Conservation (phyloP, 2,329 filamentous ascomycete genomes). For the Trichoderma arundinaceum region DNA sequence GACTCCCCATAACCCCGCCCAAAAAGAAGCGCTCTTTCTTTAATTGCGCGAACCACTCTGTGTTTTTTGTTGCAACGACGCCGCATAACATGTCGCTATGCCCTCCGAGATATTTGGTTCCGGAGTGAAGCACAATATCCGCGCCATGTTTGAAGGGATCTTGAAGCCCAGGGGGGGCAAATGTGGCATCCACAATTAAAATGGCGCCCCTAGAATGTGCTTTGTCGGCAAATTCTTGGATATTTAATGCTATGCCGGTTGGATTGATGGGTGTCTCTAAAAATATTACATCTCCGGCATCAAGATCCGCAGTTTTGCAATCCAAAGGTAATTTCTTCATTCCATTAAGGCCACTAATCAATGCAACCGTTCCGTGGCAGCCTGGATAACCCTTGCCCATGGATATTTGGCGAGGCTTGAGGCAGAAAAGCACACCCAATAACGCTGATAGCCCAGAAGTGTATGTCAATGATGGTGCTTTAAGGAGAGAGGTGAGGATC, state of each 20-base stretch:
- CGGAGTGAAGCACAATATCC: slow-evolving; percentile 88
- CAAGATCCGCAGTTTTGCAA: slow-evolving; percentile 68
- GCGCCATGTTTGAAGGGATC: slow-evolving; percentile 83
- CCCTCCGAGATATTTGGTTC: slow-evolving; percentile 97
- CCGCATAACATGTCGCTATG: slow-evolving; percentile 94
- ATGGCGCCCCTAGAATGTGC: slow-evolving; percentile 76
- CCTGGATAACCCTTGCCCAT: slow-evolving; percentile 91
- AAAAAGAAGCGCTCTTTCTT: slow-evolving; percentile 72
- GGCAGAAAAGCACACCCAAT: slow-evolving; percentile 79
- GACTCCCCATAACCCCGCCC: slow-evolving; percentile 82
- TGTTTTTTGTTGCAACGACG: slow-evolving; percentile 71
- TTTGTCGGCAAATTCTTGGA: slow-evolving; percentile 71
- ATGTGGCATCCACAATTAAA: slow-evolving; percentile 87
- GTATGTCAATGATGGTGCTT: slow-evolving; percentile 76
- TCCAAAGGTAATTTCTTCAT: slow-evolving; percentile 74
- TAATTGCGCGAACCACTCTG: slow-evolving; percentile 63
- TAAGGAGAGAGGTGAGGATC: slow-evolving; percentile 75
- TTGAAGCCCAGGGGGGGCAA: slow-evolving; percentile 86
- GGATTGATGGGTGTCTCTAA: slow-evolving; percentile 95
- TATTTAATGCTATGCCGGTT: slow-evolving; percentile 77
- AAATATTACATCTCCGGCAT: slow-evolving; percentile 82
- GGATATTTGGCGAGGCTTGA: slow-evolving; percentile 82
- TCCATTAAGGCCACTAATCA: slow-evolving; percentile 77
- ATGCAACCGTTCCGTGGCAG: slow-evolving; percentile 80
- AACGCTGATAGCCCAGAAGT: slow-evolving; percentile 85